A percentile compares a stretch with the other conserved stretches of the same genome.
Conservation (phyloP, 371 early-diverging fungal genomes). For the Fennellomyces sp. region DNA sequence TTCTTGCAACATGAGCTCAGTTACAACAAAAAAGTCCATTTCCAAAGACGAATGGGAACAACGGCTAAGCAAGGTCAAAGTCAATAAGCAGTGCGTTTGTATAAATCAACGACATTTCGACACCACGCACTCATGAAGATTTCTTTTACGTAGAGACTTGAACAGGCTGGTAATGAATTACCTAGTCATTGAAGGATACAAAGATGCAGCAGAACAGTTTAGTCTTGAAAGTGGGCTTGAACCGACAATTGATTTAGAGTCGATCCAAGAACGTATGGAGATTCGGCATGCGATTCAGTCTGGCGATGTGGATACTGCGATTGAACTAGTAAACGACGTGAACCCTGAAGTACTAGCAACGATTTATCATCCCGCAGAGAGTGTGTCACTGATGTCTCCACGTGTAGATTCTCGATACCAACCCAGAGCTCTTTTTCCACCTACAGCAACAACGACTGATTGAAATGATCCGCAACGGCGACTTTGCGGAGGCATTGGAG, state of each 20-base stretch:
- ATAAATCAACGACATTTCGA: neutral
- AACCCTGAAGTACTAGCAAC: slow-evolving; percentile 98
- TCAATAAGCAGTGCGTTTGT: slow-evolving; percentile 66
- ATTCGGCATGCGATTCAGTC: slow-evolving; percentile 91
- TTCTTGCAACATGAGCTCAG: slow-evolving; percentile 6
- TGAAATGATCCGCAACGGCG: slow-evolving; percentile 86
- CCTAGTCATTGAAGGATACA: slow-evolving; percentile 96
- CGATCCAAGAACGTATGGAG: slow-evolving; percentile 92
- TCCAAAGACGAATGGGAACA: slow-evolving; percentile 68
- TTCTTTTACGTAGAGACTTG: slow-evolving; percentile 66
- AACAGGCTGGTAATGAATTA: slow-evolving; percentile 98
- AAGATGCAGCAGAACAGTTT: slow-evolving; percentile 96
- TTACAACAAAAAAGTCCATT: slow-evolving; percentile 47
- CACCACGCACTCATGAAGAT: no score
- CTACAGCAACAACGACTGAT: slow-evolving; percentile 96
- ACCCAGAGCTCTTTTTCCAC: slow-evolving; percentile 93
- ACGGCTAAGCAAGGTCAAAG: slow-evolving; percentile 58
- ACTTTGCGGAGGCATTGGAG: slow-evolving; percentile 82
- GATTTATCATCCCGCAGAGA: no score
- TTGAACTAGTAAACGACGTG: slow-evolving; percentile 93
- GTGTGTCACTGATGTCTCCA: neutral
- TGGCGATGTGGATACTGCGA: slow-evolving; percentile 92
- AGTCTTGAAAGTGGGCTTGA: slow-evolving; percentile 80
- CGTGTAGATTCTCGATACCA: slow-evolving; percentile 87
- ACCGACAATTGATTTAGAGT: slow-evolving; percentile 81